These are phyloP conservation scores for Blastocystis sp. DNA, from an alignment of 352 stramenopile species.

Conservation along the genomic window DNA sequence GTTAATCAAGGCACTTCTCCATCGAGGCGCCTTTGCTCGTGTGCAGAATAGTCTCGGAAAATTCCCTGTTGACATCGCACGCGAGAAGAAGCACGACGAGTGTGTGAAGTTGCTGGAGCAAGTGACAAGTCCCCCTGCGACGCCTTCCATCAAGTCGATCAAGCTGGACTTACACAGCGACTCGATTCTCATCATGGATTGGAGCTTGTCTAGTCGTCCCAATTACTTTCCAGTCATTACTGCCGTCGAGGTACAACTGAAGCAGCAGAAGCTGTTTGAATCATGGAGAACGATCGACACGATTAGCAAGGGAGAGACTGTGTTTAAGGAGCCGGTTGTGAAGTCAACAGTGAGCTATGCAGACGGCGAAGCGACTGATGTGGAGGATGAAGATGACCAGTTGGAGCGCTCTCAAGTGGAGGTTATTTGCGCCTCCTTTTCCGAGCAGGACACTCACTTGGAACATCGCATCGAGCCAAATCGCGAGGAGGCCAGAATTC, in stretches of 20 bases:
- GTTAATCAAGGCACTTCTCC: conserved; percentile 12
- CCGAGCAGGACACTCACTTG: not conserved
- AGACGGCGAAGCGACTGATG: not conserved
- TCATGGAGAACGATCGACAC: not conserved
- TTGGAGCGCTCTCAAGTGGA: not conserved
- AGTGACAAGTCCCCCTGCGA: not conserved
- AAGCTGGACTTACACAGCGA: not conserved
- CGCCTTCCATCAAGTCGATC: not conserved
- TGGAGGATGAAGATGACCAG: not conserved
- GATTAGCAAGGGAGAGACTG: not conserved
- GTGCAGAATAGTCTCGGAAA: conserved; percentile 18
- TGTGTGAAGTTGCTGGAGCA: not conserved
- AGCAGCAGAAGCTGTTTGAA: conserved; percentile 41
- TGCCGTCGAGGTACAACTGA: conserved; percentile 15
- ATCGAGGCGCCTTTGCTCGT: conserved; percentile 11
- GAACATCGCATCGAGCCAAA: not conserved
- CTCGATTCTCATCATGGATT: not conserved
- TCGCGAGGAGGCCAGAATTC: not conserved
- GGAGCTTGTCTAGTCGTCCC: not conserved
- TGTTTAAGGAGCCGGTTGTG: not conserved
- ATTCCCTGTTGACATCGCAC: not conserved
- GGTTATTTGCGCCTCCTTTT: not conserved
- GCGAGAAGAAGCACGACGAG: not conserved
- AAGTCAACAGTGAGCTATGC: not conserved
- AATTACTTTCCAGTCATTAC: conserved; percentile 31